Base-by-base conservation (phyloP, 2,329 filamentous ascomycete species). In the Penicillium frequentans region DNA sequence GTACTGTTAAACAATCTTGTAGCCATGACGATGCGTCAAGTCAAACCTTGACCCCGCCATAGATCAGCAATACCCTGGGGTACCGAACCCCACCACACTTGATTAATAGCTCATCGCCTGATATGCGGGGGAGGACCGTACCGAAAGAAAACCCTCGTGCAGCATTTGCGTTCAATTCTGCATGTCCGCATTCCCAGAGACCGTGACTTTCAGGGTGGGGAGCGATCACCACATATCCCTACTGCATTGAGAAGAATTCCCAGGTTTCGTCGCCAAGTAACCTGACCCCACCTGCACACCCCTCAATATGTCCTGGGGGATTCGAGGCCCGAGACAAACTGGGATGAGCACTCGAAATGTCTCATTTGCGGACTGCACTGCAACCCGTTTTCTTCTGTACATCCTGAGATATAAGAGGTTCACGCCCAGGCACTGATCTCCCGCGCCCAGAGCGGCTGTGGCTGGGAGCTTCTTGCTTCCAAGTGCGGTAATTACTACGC, bases 371-470 rank as follows among this genome's bases (percentile, higher is more conserved):
- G 42, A 24, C 37, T 43, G 29, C 51, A 27, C 14, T 33, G 31
- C 31, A 33, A 33, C 31, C 5, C 5, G 6, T 6, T 31, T 31
- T 31, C 13, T 33, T 33, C 31, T 7, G 31, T 11, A 33, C 31
- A 14, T 33, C 27, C 27, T 14, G 14, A 5, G n/a, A 13, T 29
- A 27, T 49, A 52, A 13, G 44, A 46, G 39, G 42, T 47, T 49
- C 31, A 27, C 44, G 56, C 49, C 58, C 54, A 54, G 54, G 57
- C 53, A 62, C 49, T 55, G 59, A 64, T 64, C 59, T 60, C 61
- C 59, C 59, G 61, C 29, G 49, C 49, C 48, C 49, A 48, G 16
- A 43, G 47, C 59, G 61, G 59, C 19, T 62, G 59, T 64, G 57
- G 59, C 57, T 58, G 59, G 55, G 21, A 37, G 13, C 16, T 45